phyloP scores from a whole-genome alignment of 495 filamentous ascomycete species.

The Stereocaulon alpinum region DNA sequence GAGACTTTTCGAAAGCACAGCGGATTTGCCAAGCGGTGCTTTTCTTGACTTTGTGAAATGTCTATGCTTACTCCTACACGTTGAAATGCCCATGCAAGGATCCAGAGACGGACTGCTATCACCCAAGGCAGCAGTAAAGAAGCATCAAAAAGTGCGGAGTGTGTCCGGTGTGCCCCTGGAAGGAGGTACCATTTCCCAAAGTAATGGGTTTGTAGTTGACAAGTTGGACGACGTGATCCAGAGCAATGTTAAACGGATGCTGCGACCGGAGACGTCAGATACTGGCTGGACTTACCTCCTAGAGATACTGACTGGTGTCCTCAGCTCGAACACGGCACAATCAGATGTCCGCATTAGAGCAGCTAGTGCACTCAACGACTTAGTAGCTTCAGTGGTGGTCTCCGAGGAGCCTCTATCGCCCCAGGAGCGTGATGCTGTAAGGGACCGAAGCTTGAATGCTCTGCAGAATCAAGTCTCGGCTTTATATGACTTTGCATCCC shows the following conservation, averaged over 20 bases:
- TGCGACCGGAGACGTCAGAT: slow-evolving; percentile 46
- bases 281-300: slow-evolving; percentile 71
- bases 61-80: slow-evolving; percentile 44
- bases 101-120: slow-evolving; percentile 26
- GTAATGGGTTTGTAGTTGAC: slow-evolving; percentile 68
- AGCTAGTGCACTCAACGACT: slow-evolving; percentile 61
- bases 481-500: slow-evolving; percentile 34
- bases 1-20: slow-evolving; percentile 79
- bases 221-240: slow-evolving; percentile 68
- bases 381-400: slow-evolving; percentile 55
- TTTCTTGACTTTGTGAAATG: slow-evolving; percentile 71
- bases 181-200: slow-evolving; percentile 34
- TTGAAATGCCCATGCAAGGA: slow-evolving; percentile 29
- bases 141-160: slow-evolving; percentile 52
- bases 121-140: slow-evolving; percentile 24
- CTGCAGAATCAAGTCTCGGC: slow-evolving; percentile 46
- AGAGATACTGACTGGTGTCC: slow-evolving; percentile 52
- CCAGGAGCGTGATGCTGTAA: slow-evolving; percentile 46
- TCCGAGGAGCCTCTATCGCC: slow-evolving; percentile 37
- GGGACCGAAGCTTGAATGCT: slow-evolving; percentile 60
- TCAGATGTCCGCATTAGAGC: slow-evolving; percentile 58
- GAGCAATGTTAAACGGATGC: slow-evolving; percentile 69
- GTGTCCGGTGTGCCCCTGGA: slow-evolving; percentile 45
- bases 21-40: slow-evolving; percentile 70
- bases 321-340: slow-evolving; percentile 44